Evolutionary conservation across 2,329 filamentous ascomycete genomes (phyloP).

Genomic region (Chaetomiaceae sp.): DNA sequence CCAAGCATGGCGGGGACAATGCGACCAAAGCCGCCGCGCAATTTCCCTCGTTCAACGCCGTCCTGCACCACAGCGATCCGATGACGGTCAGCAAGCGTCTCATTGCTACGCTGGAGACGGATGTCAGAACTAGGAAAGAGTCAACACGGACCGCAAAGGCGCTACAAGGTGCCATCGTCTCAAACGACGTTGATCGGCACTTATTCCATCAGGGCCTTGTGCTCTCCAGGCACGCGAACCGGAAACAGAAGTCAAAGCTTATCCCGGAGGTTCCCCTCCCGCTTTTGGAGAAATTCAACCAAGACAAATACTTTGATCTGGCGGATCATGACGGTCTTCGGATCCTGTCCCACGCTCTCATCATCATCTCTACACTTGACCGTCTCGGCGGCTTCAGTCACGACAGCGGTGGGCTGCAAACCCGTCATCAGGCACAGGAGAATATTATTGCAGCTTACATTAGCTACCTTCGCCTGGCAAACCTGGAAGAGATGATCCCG

Average conservation of each 20-base stretch:
- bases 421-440: slow-evolving; percentile 51
- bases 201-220: slow-evolving; percentile 56
- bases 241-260: slow-evolving; percentile 39
- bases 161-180: slow-evolving; percentile 71
- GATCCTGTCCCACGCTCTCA: slow-evolving; percentile 62
- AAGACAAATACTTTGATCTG: slow-evolving; percentile 48
- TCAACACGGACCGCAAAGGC: slow-evolving; percentile 44
- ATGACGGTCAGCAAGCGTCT: slow-evolving; percentile 52
- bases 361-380: slow-evolving; percentile 64
- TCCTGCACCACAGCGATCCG: slow-evolving; percentile 57
- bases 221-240: slow-evolving; percentile 47
- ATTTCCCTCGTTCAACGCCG: slow-evolving; percentile 61
- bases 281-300: slow-evolving; percentile 35
- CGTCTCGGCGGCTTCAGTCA: slow-evolving; percentile 36
- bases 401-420: slow-evolving; percentile 36
- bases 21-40: slow-evolving; percentile 52
- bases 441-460: slow-evolving; percentile 80
- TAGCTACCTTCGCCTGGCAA: slow-evolving; percentile 67
- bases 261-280: slow-evolving; percentile 39
- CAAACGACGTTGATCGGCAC: slow-evolving; percentile 54
- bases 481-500: slow-evolving; percentile 74
- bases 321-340: slow-evolving; percentile 62
- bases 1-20: slow-evolving; percentile 50
- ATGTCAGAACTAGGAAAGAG: slow-evolving; percentile 53
- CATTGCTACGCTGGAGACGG: slow-evolving; percentile 56